Percentiles rank a stretch among this genome's conserved stretches.
phyloP scores from a whole-genome alignment of 305 asterid genomes.

The Salvia sclarea region DNA sequence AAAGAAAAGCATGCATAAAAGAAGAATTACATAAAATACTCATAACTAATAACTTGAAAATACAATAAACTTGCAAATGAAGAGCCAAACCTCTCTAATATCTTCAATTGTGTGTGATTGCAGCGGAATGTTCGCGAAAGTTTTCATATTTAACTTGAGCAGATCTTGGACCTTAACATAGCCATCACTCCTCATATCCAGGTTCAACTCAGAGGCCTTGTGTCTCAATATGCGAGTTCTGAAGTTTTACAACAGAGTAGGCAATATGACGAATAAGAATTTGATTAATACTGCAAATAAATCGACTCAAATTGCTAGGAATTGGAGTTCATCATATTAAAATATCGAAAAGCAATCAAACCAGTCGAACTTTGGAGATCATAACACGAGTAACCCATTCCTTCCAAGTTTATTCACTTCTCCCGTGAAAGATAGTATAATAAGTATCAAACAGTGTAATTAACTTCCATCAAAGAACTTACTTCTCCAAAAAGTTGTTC shows the following conservation, averaged over 20 bases:
- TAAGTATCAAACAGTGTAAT: background rate
- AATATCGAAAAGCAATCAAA: conserved; percentile 13
- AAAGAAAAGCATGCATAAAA: conserved; percentile 10
- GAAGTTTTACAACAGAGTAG: conserved; percentile 28
- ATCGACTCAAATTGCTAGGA: background rate
- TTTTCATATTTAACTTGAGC: conserved; percentile 70
- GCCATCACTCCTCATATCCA: conserved; percentile 87
- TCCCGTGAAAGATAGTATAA: background rate
- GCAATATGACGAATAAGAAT: background rate
- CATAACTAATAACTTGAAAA: background rate
- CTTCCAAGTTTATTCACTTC: background rate
- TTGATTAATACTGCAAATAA: background rate
- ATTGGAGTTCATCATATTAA: background rate
- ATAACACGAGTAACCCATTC: background rate
- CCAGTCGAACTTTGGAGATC: background rate
- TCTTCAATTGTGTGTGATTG: conserved; percentile 74
- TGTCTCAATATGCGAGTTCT: conserved; percentile 89
- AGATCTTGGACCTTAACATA: conserved; percentile 83
- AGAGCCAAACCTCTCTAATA: conserved; percentile 67
- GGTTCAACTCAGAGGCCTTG: conserved; percentile 80
- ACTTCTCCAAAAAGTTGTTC: background rate
- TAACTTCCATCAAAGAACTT: conserved; percentile 2
- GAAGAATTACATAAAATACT: background rate
- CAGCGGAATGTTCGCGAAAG: conserved; percentile 67
- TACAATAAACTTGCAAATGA: background rate